Percentiles rank a stretch among this genome's conserved stretches.
These are phyloP conservation scores for Nemania abortiva DNA, from an alignment of 2,329 filamentous ascomycete genomes.

Conservation along the genomic window DNA sequence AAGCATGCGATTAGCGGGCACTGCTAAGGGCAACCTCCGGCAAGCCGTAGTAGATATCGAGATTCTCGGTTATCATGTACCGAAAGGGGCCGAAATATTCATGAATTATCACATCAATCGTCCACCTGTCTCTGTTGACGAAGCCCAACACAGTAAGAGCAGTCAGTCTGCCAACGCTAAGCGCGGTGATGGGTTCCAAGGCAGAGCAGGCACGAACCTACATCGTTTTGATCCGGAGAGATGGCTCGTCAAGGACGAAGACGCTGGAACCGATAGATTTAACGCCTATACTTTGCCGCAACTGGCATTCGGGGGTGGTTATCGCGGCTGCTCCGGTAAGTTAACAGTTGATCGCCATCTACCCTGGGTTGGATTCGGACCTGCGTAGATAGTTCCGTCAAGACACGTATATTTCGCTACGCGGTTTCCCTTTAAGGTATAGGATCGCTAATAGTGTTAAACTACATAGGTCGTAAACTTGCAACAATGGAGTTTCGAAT, in stretches of 20 bases:
- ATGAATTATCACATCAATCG: conserved; percentile 44
- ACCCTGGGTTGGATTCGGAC: background rate
- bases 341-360: background rate
- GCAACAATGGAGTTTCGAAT: conserved; percentile 39
- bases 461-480: conserved; percentile 35
- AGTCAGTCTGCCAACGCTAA: conserved; percentile 30
- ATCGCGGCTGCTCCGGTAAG: conserved; percentile 54
- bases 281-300: conserved; percentile 52
- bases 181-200: conserved; percentile 23
- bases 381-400: background rate
- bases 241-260: conserved; percentile 52
- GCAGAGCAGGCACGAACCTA: conserved; percentile 39
- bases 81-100: conserved; percentile 38
- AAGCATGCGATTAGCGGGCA: conserved; percentile 24
- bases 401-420: background rate
- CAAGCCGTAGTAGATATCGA: conserved; percentile 35
- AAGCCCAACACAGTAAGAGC: conserved; percentile 48
- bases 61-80: conserved; percentile 35
- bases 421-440: background rate
- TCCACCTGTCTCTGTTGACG: conserved; percentile 45
- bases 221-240: conserved; percentile 54
- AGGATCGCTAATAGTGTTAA: background rate
- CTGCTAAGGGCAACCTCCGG: conserved; percentile 32
- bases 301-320: conserved; percentile 54
- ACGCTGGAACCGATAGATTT: conserved; percentile 48